phyloP scores from a whole-genome alignment of 2,329 filamentous ascomycete genomes.

The Beauveria caledonica region DNA sequence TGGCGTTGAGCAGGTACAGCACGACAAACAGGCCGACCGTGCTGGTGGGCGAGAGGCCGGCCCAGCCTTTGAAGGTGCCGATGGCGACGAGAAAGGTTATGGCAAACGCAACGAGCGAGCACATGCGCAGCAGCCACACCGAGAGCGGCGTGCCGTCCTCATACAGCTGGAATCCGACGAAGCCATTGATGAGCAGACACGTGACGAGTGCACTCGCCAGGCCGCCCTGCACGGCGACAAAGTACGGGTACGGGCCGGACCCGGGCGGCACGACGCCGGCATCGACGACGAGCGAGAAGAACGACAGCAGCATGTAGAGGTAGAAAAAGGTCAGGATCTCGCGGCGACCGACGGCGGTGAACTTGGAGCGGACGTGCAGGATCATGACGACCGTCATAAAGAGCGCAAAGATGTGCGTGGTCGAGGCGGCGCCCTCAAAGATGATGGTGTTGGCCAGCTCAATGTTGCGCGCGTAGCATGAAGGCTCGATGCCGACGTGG shows the following conservation, averaged over 20 bases:
- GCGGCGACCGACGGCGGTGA: slow-evolving; percentile 81
- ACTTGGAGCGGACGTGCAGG: slow-evolving; percentile 85
- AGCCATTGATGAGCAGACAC: slow-evolving; percentile 90
- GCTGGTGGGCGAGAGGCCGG: slow-evolving; percentile 73
- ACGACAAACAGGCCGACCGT: slow-evolving; percentile 87
- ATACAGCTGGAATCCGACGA: slow-evolving; percentile 96
- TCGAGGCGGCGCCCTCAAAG: slow-evolving; percentile 84
- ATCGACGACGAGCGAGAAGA: slow-evolving; percentile 83
- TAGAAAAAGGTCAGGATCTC: slow-evolving; percentile 90
- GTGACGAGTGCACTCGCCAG: slow-evolving; percentile 79
- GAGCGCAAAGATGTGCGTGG: slow-evolving; percentile 85
- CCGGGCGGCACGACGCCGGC: slow-evolving; percentile 85
- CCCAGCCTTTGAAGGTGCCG: slow-evolving; percentile 89
- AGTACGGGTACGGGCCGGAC: slow-evolving; percentile 77
- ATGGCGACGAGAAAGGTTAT: slow-evolving; percentile 83
- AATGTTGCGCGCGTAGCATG: slow-evolving; percentile 90
- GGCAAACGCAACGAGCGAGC: slow-evolving; percentile 72
- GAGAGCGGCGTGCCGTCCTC: slow-evolving; percentile 92
- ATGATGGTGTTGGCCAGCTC: slow-evolving; percentile 98
- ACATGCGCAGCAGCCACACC: slow-evolving; percentile 81
- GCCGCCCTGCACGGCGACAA: slow-evolving; percentile 79
- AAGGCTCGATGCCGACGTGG: slow-evolving; percentile 71
- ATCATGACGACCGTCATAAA: slow-evolving; percentile 97
- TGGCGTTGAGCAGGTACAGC: slow-evolving; percentile 81
- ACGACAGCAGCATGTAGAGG: slow-evolving; percentile 83